Base-by-base conservation (phyloP, 805 yeast species). In the Cyberlindnera lachancei region DNA sequence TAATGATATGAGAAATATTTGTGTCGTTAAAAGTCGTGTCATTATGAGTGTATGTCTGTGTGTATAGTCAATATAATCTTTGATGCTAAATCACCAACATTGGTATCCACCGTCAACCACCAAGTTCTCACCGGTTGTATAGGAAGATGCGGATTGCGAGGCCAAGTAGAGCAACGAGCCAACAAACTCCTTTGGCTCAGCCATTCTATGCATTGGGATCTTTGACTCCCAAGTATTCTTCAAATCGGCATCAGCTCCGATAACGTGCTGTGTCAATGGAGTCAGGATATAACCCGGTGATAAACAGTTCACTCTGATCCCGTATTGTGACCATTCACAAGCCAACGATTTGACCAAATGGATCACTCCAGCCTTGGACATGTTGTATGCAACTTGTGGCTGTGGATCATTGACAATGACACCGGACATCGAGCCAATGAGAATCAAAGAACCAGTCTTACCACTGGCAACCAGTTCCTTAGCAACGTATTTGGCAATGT, bases 101-200 rank as follows among this genome's bases (percentile, higher is more conserved):
- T 79, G 79, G 66, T 82, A 84, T 36, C 94, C 94, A 51, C 94
- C 94, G 53, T 84, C 94, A 36, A 81, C 90, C 19, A 79, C 75
- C 59, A 84, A 59, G 59, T 83, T 82, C 55, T 81, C 79, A 50
- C 94, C 94, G 12, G 94, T 83, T 37, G 90, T 81, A 66, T 83
- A 84, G 14, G 80, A 67, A 23, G 83, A 71, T 7, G 90, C 92
- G 29, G 73, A 46, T 36, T 73, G 72, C 23, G 82, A 70, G 17
- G 88, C 77, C 63, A 83, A 67, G 66, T 79, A 84, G 41, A 84
- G 61, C 36, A 80, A 66, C 22, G 84, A 68, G 24, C 94, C 94
- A 24, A 79, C 80, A 53, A 82, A 80, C 59, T 83, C 94, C 52
- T 75, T 69, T 40, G 92, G 90, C 48, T 79, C 85, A 25, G 94